Percentiles rank a stretch among this genome's conserved stretches.
Evolutionary conservation across 495 filamentous ascomycete species (phyloP).

Genomic region (Aspergillus biplanus): DNA sequence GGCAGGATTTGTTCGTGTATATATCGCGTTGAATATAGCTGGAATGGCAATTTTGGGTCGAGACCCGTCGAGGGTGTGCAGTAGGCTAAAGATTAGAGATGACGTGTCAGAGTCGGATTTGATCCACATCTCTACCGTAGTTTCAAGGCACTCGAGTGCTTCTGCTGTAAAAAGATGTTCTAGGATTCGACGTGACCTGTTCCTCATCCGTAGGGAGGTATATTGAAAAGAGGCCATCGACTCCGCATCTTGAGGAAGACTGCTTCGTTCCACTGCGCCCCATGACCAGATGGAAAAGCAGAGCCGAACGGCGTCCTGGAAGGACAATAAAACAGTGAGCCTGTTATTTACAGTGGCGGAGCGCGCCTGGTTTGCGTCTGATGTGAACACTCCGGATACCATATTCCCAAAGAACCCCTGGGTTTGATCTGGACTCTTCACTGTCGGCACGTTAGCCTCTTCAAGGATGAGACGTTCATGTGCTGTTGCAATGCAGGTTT

Average conservation of each 20-base stretch:
- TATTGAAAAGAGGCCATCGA: slow-evolving; percentile 86
- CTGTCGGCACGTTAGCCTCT: slow-evolving; percentile 65
- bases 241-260: slow-evolving; percentile 59
- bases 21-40: slow-evolving; percentile 96
- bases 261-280: slow-evolving; percentile 67
- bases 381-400: slow-evolving; percentile 88
- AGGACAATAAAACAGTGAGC: slow-evolving; percentile 91
- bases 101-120: slow-evolving; percentile 46
- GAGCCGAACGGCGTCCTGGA: slow-evolving; percentile 90
- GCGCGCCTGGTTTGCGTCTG: slow-evolving; percentile 73
- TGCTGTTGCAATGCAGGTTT: slow-evolving; percentile 83
- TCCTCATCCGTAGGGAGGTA: slow-evolving; percentile 85
- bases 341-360: slow-evolving; percentile 87
- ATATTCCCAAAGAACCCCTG: slow-evolving; percentile 97
- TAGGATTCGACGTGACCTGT: slow-evolving; percentile 81
- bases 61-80: slow-evolving; percentile 90
- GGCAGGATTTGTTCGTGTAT: slow-evolving; percentile 84
- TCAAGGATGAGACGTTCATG: slow-evolving; percentile 82
- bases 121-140: slow-evolving; percentile 80
- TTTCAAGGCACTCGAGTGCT: slow-evolving; percentile 93
- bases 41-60: slow-evolving; percentile 91
- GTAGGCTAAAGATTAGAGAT: slow-evolving; percentile 70
- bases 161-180: slow-evolving; percentile 94
- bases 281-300: slow-evolving; percentile 96
- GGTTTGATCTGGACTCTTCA: slow-evolving; percentile 80